Evolutionary conservation across 2,329 filamentous ascomycete species (phyloP).

Genomic region (Chaetomium sp.): DNA sequence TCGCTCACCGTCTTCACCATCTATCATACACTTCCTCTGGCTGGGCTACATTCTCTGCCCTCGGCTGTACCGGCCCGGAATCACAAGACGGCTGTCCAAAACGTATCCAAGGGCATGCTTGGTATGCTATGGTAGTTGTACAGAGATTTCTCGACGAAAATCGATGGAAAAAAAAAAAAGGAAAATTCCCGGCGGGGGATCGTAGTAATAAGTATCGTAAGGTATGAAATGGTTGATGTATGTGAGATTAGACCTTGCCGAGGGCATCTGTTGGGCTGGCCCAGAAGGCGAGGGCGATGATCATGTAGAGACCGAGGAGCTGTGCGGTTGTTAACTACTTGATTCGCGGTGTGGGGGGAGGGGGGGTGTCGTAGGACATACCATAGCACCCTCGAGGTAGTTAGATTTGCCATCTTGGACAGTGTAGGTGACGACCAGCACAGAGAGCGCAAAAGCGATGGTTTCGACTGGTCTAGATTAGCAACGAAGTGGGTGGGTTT

Average conservation of each 20-base stretch:
- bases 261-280: conserved; percentile 43
- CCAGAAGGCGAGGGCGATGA: conserved; percentile 64
- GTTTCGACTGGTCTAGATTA: conserved; percentile 60
- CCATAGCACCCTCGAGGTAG: conserved; percentile 80
- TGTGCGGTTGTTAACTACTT: conserved; percentile 23
- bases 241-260: not conserved
- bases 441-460: conserved; percentile 74
- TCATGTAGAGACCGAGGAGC: conserved; percentile 57
- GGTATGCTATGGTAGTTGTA: not conserved
- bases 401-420: conserved; percentile 83
- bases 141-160: not conserved
- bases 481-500: conserved; percentile 11
- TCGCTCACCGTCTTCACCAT: not conserved
- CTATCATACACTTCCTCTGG: not conserved
- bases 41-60: not conserved
- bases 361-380: conserved; percentile 38
- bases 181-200: conserved; percentile 1
- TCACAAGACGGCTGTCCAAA: not conserved
- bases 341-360: not conserved
- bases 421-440: conserved; percentile 73
- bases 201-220: not conserved
- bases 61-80: not conserved
- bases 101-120: not conserved
- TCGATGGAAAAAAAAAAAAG: not conserved
- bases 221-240: not conserved